Conservation (phyloP, 163 green algal genomes). For the Chlamydomonas reinhardtii region DNA sequence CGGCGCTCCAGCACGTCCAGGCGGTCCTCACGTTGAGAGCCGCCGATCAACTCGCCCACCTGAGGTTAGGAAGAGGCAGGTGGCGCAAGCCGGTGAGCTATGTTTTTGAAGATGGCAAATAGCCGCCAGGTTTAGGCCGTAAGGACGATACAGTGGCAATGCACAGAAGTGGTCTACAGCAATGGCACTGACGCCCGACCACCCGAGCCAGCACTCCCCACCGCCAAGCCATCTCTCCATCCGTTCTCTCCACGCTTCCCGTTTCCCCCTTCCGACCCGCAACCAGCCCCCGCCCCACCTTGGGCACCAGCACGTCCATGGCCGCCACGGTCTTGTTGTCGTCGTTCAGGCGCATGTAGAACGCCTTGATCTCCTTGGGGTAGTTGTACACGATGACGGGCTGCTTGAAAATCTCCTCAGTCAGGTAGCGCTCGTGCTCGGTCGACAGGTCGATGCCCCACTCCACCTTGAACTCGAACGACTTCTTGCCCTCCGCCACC, state of each 20-base stretch:
- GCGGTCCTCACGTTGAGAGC: slow-evolving; percentile 96
- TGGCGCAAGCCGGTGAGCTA: no score
- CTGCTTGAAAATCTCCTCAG: slow-evolving; percentile 93
- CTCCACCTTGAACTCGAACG: slow-evolving; percentile 80
- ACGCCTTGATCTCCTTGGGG: slow-evolving; percentile 87
- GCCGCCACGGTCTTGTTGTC: slow-evolving; percentile 92
- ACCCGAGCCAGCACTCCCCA: no score
- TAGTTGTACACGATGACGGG: slow-evolving; percentile 98
- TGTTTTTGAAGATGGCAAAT: no score
- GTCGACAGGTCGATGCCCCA: slow-evolving; percentile 95
- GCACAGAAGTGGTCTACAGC: no score
- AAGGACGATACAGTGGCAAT: no score
- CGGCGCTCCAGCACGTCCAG: slow-evolving; percentile 80
- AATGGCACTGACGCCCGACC: no score
- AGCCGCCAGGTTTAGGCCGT: no score
- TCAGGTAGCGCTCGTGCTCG: slow-evolving; percentile 98
- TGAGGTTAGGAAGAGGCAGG: neutral
- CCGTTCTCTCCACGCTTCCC: no score
- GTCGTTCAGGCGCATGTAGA: slow-evolving; percentile 94
- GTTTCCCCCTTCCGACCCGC: neutral
- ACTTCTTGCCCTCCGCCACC: slow-evolving; percentile 70
- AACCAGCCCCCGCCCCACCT: slow-evolving; percentile 61
- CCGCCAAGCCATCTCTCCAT: no score
- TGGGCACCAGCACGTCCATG: slow-evolving; percentile 94
- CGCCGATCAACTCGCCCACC: slow-evolving; percentile 97